Evolutionary conservation across 73 alveolate genomes (phyloP).

Genomic region (Paramecium bursaria): DNA sequence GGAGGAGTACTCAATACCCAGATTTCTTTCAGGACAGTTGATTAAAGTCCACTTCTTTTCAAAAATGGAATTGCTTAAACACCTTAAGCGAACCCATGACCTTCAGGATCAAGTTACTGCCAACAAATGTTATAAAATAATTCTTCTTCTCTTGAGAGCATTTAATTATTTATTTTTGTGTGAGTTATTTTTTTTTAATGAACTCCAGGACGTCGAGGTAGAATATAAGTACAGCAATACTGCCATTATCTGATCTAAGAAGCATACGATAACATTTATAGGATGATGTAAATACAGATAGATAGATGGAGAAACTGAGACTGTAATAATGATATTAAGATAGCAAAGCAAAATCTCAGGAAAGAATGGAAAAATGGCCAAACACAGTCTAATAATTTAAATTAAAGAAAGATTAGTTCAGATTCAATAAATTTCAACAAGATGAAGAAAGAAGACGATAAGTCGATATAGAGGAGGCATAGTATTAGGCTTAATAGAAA

Average conservation of each 20-base stretch:
- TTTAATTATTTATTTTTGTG: no score
- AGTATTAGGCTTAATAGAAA: not conserved
- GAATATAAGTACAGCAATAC: no score
- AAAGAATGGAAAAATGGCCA: conserved; percentile 51
- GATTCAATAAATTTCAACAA: conserved; percentile 11
- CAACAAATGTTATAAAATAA: no score
- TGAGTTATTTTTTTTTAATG: no score
- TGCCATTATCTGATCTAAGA: no score
- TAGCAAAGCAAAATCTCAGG: conserved; percentile 28
- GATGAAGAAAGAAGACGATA: conserved; percentile 51
- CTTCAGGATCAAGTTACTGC: not conserved
- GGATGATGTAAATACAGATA: no score
- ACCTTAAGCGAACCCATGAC: conserved; percentile 9
- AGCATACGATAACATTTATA: no score
- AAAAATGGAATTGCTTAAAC: not conserved
- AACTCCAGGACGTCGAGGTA: no score
- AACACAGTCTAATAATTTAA: not conserved
- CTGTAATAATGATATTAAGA: conserved; percentile 1
- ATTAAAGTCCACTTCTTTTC: conserved; percentile 20
- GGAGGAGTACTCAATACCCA: not conserved
- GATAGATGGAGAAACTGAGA: no score
- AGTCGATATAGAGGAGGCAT: conserved; percentile 37
- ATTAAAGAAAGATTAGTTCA: conserved; percentile 16
- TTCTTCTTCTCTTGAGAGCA: no score
- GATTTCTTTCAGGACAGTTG: not conserved